Evolutionary conservation across 2,329 filamentous ascomycete genomes (phyloP).

Genomic region (Hansfordia pulvinata): DNA sequence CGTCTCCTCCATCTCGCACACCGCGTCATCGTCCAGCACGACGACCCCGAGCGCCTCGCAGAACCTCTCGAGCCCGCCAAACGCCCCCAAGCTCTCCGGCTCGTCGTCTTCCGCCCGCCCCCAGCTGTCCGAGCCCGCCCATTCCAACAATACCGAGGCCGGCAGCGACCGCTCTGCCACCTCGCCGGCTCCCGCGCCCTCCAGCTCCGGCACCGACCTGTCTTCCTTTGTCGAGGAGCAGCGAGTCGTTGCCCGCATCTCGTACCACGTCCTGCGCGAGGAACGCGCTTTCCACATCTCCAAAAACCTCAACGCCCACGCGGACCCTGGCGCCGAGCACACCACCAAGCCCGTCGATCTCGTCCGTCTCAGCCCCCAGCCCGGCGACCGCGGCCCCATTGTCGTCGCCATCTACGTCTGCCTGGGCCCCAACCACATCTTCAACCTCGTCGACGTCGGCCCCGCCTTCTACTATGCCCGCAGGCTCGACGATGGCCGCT

Average conservation of each 20-base stretch:
- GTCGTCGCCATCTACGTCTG: conserved; percentile 72
- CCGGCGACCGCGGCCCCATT: conserved; percentile 57
- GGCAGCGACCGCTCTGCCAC: conserved; percentile 24
- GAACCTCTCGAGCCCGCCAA: conserved; percentile 28
- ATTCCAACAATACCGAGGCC: conserved; percentile 22
- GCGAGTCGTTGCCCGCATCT: conserved; percentile 68
- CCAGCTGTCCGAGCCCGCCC: conserved; percentile 24
- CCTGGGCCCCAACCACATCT: conserved; percentile 61
- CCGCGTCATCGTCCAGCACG: too few species aligned
- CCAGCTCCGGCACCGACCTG: conserved; percentile 19
- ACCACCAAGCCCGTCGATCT: conserved; percentile 74
- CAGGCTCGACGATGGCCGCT: conserved; percentile 37
- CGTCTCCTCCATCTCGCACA: conserved; percentile 32
- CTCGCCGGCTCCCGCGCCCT: too few species aligned
- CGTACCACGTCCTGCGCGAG: conserved; percentile 67
- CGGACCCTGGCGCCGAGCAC: conserved; percentile 60
- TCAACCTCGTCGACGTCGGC: conserved; percentile 61
- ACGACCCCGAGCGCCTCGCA: conserved; percentile 30
- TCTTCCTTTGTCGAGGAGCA: conserved; percentile 35
- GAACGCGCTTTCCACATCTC: conserved; percentile 80
- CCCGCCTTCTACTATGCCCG: conserved; percentile 53
- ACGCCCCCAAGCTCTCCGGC: conserved; percentile 25
- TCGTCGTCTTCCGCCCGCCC: conserved; percentile 28
- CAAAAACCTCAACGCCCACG: conserved; percentile 55
- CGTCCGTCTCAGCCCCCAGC: conserved; percentile 52